A percentile compares a stretch with the other conserved stretches of the same genome.
phyloP scores from a whole-genome alignment of 179 eudicot species.

The Patellifolia procumbens region DNA sequence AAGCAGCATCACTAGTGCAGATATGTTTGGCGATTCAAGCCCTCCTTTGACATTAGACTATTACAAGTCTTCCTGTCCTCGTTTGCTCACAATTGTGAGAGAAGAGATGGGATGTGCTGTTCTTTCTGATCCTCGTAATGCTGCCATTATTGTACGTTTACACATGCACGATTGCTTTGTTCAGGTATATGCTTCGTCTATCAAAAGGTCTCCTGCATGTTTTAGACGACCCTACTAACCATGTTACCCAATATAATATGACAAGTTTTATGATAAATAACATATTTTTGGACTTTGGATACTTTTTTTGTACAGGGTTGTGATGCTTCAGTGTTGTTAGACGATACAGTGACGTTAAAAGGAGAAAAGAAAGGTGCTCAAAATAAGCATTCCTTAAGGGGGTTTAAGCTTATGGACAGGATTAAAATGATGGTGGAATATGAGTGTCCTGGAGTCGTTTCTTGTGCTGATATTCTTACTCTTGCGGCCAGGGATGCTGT shows the following conservation, averaged over 20 bases:
- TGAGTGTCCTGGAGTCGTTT: slow-evolving; percentile 80
- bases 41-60: slow-evolving; percentile 69
- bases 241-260: not conserved
- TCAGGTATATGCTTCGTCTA: slow-evolving; percentile 54
- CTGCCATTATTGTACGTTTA: slow-evolving; percentile 67
- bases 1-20: slow-evolving; percentile 39
- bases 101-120: slow-evolving; percentile 93
- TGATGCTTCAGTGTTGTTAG: slow-evolving; percentile 82
- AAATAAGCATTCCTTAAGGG: slow-evolving; percentile 61
- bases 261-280: not conserved
- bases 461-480: slow-evolving; percentile 91
- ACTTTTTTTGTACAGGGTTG: slow-evolving; percentile 60
- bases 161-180: slow-evolving; percentile 96
- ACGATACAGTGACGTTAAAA: slow-evolving; percentile 65
- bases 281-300: not conserved
- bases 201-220: no score
- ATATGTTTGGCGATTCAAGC: slow-evolving; percentile 73
- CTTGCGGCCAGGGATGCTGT: slow-evolving; percentile 89
- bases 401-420: slow-evolving; percentile 67
- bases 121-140: slow-evolving; percentile 76
- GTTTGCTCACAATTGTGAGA: slow-evolving; percentile 56
- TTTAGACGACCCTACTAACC: no score
- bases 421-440: slow-evolving; percentile 79
- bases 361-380: slow-evolving; percentile 79
- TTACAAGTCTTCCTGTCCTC: slow-evolving; percentile 66